Percentiles rank a stretch among this genome's conserved stretches.
These are phyloP conservation scores for Daldinia caldariorum DNA, from an alignment of 495 filamentous ascomycete genomes.

Conservation along the genomic window DNA sequence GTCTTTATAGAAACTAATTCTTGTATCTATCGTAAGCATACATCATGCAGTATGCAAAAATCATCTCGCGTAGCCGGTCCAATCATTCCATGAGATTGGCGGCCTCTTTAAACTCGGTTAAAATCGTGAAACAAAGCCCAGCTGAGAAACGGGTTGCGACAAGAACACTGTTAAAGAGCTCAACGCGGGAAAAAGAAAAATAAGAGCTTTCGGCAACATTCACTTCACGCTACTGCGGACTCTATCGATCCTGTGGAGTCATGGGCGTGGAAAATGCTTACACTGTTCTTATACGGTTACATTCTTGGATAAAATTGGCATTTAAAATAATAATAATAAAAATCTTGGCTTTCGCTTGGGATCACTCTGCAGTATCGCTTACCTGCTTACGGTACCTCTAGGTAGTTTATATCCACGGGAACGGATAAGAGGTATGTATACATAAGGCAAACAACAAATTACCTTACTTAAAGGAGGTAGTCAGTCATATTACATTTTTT, in stretches of 20 bases:
- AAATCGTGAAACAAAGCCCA: not conserved
- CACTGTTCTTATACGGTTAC: not conserved
- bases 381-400: not conserved
- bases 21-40: not conserved
- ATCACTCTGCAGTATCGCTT: not conserved
- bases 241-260: constrained; percentile 1
- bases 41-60: not conserved
- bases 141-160: not conserved
- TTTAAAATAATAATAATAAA: not conserved
- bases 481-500: not conserved
- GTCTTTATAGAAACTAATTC: not conserved
- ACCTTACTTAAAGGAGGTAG: no score
- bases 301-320: not conserved
- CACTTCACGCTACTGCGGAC: constrained; percentile 1
- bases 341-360: not conserved
- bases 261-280: not conserved
- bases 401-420: not conserved
- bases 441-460: not conserved
- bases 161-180: not conserved
- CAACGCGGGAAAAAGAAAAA: not conserved
- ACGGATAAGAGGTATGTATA: not conserved
- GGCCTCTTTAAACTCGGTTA: not conserved
- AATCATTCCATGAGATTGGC: not conserved
- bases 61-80: not conserved
- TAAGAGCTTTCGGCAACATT: not conserved